Evolutionary conservation across 345 rosid genomes (phyloP), one percentile per base, ranked within the genome.

Genomic region (Eucalyptus microcorys): DNA sequence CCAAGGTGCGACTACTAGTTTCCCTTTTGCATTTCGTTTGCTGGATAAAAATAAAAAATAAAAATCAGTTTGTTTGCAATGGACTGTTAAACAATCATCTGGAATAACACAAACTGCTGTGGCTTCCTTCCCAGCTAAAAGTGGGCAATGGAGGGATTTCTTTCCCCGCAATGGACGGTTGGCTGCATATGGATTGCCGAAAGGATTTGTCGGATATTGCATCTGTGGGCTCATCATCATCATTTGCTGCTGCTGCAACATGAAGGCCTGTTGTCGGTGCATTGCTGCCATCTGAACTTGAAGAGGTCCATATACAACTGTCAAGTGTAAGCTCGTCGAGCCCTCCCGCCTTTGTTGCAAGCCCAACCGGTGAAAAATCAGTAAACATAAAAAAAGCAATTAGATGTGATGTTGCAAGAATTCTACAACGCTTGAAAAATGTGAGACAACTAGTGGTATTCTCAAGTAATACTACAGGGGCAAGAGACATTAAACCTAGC

Each of bases 281-380:
- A 95, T 94, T 80, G 94, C 93, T 71, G 95, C 95, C 94, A 94
- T 95, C 90, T 96, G 97, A 87, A 95, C 96, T 4, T 95, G 91
- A 89, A 37, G 92, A 76, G 97, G 94, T 71, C 96, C 95, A 71
- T 94, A 98, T 32, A 97, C 52, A 91, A 93, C 97, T 97, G 93
- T 98, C 98, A 81, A 98, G 91, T 76, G 97, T 98, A 88, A 97
- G 96, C 94, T 92, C 93, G 94, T 98, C 99, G 16, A 98, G 91
- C 79, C 99, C 99, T 92, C 98, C 99, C 53, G 91, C 99, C 96
- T 95, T 91, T 88, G 59, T 48, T 88, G 19, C 76, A 27, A 55
- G n/a, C 68, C n/a, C 50, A 68, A 88, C 83, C 40, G 49, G 47
- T 10, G 30, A 83, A 66, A 68, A 48, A 26, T 76, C 32, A 83